A percentile compares a stretch with the other conserved stretches of the same genome.
These are phyloP conservation scores for Coemansia sp. DNA, from an alignment of 192 early-diverging fungal genomes.

Conservation along the genomic window DNA sequence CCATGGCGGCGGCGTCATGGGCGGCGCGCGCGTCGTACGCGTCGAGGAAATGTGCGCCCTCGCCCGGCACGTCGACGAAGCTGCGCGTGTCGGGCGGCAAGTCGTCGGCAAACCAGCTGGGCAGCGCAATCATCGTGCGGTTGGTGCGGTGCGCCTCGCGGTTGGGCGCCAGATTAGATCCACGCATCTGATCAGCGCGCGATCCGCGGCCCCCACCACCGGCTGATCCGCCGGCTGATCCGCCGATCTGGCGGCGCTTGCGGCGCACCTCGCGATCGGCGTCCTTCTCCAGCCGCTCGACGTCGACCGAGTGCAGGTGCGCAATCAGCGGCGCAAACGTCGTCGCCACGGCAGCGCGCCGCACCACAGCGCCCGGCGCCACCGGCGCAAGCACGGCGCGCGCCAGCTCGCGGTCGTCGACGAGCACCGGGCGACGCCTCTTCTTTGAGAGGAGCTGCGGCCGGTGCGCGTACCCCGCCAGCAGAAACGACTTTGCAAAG, in stretches of 20 bases:
- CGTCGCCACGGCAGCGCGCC: slow-evolving; percentile 59
- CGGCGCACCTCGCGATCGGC: slow-evolving; percentile 81
- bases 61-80: slow-evolving; percentile 44
- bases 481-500: slow-evolving; percentile 80
- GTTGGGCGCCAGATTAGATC: slow-evolving; percentile 15
- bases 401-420: slow-evolving; percentile 80
- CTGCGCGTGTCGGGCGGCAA: slow-evolving; percentile 49
- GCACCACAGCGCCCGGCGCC: slow-evolving; percentile 13
- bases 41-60: slow-evolving; percentile 55
- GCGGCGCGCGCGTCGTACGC: slow-evolving; percentile 36
- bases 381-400: slow-evolving; percentile 72
- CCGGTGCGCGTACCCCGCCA: slow-evolving; percentile 82
- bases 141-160: slow-evolving; percentile 44
- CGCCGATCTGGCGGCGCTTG: slow-evolving; percentile 74
- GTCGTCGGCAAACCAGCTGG: slow-evolving; percentile 48
- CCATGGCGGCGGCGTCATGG: slow-evolving; percentile 33
- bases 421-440: slow-evolving; percentile 1
- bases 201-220: not conserved
- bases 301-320: slow-evolving; percentile 68
- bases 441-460: slow-evolving; percentile 59
- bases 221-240: not conserved
- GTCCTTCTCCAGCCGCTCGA: slow-evolving; percentile 85
- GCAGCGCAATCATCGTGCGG: slow-evolving; percentile 51
- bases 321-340: slow-evolving; percentile 67
- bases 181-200: not conserved